phyloP scores from a whole-genome alignment of 441 rosid genomes.

The Erysimum cheiri region DNA sequence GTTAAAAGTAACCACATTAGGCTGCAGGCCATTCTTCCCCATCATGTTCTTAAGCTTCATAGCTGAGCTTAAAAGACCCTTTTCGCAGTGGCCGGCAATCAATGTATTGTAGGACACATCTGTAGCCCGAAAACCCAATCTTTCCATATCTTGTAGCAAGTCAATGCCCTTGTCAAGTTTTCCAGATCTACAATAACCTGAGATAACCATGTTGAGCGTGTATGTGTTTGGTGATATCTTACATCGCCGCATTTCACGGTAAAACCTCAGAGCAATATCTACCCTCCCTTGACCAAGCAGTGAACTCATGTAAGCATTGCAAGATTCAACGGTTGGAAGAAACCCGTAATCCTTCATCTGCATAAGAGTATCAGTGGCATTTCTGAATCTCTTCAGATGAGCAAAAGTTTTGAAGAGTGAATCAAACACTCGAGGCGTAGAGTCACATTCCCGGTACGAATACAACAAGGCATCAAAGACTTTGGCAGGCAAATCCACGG shows the following conservation, averaged over 20 bases:
- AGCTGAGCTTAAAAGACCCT: conserved; percentile 67
- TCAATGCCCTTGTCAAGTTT: conserved; percentile 65
- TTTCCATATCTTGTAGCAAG: conserved; percentile 59
- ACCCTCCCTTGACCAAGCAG: conserved; percentile 56
- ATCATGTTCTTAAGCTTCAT: conserved; percentile 62
- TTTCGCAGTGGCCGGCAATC: conserved; percentile 68
- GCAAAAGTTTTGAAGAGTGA: conserved; percentile 65
- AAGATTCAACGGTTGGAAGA: conserved; percentile 69
- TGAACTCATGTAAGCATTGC: conserved; percentile 80
- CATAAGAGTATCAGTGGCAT: conserved; percentile 59
- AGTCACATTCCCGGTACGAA: conserved; percentile 73
- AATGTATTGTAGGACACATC: conserved; percentile 66
- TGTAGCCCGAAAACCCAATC: conserved; percentile 55
- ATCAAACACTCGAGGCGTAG: conserved; percentile 76
- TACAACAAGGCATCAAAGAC: conserved; percentile 63
- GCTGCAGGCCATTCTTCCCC: conserved; percentile 53
- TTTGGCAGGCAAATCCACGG: conserved; percentile 51
- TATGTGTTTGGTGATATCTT: conserved; percentile 75
- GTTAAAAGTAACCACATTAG: conserved; percentile 68
- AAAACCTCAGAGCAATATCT: conserved; percentile 66
- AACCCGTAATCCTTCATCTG: conserved; percentile 76
- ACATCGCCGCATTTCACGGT: conserved; percentile 62
- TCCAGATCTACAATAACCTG: conserved; percentile 65
- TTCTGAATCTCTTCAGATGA: conserved; percentile 68
- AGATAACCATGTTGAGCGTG: conserved; percentile 72